Conservation (phyloP, 441 rosid genomes). For the Gossypium davidsonii region DNA sequence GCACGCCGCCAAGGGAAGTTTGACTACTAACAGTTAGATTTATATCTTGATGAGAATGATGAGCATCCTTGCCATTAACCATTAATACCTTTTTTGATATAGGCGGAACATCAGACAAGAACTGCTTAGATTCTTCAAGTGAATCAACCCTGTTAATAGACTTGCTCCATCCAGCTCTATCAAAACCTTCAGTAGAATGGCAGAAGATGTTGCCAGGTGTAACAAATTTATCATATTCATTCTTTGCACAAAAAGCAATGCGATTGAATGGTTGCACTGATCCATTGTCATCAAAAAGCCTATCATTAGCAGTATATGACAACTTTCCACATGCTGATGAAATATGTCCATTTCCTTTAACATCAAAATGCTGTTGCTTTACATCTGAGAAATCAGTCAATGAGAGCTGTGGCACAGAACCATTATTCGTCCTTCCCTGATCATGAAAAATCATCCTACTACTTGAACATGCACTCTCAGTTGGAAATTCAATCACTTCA, state of each 20-base stretch:
- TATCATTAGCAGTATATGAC: slow-evolving; percentile 25
- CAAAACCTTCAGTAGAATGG: slow-evolving; percentile 26
- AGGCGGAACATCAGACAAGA: slow-evolving; percentile 23
- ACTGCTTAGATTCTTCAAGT: slow-evolving; percentile 27
- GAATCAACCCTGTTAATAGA: slow-evolving; percentile 19
- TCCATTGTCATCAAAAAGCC: slow-evolving; percentile 22
- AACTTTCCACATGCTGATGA: slow-evolving; percentile 28
- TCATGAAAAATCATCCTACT: slow-evolving; percentile 31
- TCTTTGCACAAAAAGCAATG: slow-evolving; percentile 16
- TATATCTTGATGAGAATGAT: slow-evolving; percentile 22
- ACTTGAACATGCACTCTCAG: slow-evolving; percentile 31
- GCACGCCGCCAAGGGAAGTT: slow-evolving; percentile 15
- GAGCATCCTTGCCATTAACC: slow-evolving; percentile 20
- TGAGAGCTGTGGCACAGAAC: slow-evolving; percentile 28
- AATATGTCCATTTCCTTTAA: slow-evolving; percentile 25
- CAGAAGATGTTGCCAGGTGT: slow-evolving; percentile 24
- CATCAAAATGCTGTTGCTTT: slow-evolving; percentile 28
- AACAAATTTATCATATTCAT: slow-evolving; percentile 30
- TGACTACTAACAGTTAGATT: slow-evolving; percentile 23
- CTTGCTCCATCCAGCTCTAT: slow-evolving; percentile 16
- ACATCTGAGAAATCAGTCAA: slow-evolving; percentile 29
- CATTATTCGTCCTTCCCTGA: slow-evolving; percentile 24
- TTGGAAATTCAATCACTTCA: slow-evolving; percentile 35
- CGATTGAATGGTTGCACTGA: slow-evolving; percentile 21
- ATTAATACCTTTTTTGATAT: slow-evolving; percentile 17